These are phyloP conservation scores for Hydrangea macrophylla DNA, from an alignment of 148 eudicot genomes.

Conservation along the genomic window DNA sequence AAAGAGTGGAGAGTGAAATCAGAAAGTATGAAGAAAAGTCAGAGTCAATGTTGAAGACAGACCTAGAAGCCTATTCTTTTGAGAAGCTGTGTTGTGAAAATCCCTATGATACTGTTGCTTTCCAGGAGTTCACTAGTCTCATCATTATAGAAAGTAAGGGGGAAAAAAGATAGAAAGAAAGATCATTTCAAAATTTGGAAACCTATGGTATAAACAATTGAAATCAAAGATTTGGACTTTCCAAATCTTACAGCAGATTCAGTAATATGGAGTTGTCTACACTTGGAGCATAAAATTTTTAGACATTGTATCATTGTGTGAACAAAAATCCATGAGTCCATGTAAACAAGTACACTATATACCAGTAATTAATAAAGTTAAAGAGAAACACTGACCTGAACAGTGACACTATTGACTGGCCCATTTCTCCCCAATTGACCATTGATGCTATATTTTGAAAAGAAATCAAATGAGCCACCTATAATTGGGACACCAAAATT, in stretches of 20 bases:
- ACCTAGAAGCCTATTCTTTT: not conserved
- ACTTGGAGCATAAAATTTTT: not conserved
- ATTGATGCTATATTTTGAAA: constrained; percentile 77
- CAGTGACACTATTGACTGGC: constrained; percentile 68
- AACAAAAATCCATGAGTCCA: not conserved
- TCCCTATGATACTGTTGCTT: not conserved
- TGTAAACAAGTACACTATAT: not conserved
- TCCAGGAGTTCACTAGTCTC: not conserved
- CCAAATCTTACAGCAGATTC: not conserved
- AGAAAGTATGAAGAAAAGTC: constrained; percentile 1
- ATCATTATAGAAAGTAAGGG: no score
- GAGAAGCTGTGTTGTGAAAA: not conserved
- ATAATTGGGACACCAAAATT: constrained; percentile 70
- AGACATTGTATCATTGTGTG: not conserved
- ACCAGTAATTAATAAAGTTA: constrained; percentile 9
- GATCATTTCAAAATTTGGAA: not conserved
- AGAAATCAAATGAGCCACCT: constrained; percentile 68
- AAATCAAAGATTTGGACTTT: not conserved
- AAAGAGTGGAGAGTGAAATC: not conserved
- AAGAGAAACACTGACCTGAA: constrained; percentile 49
- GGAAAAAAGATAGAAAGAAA: no score
- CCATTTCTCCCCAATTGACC: constrained; percentile 59
- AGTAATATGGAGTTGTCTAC: not conserved
- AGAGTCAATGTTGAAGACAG: not conserved
- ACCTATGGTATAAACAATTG: not conserved